Evolutionary conservation across 1,284 basidiomycete species (phyloP), one percentile per base, ranked within the genome.

Genomic region (Irpex lacteus): DNA sequence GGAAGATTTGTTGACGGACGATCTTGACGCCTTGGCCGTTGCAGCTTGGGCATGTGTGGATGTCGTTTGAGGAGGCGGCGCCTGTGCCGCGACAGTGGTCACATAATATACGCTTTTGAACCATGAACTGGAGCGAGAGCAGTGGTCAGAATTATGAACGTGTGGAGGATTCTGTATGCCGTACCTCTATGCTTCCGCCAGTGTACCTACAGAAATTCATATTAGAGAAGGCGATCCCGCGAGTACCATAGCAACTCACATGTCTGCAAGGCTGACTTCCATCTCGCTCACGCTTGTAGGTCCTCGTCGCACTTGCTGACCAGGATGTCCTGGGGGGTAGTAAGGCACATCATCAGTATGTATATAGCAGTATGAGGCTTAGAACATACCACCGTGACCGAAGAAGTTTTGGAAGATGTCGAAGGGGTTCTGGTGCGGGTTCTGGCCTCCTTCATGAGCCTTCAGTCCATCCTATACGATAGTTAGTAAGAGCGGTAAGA

Each of bases 341-440:
- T 52, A 7, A 36, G 13, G 13, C 32, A 55, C 32, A 47, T 52
- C 8, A 62, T 13, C 5, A n/a, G 38, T 36, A n/a, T 34, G 2
- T 5, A 44, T 9, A 13, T 2, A 40, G 32, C 1, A 11, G 13
- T 15, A 32, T 15, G 0, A 52, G 11, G 13, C 32, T 70, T n/a
- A 47, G 40, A n/a, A 73, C 85, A 73, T 65, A 87, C 84, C 84
- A 71, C 89, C 87, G 38, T 86, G 87, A 67, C 95, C 95, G 71
- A 98, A 98, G 82, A 98, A 97, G 70, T 81, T 90, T 49, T 91
- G 87, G 77, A 98, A 98, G 70, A 97, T 86, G 73, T 98, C 96
- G 73, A 97, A 94, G n/a, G 95, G 93, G 73, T 96, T 94, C n/a
- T 83, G 80, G 62, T 87, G 79, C 50, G 81, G 82, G 64, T 82